Base-by-base conservation (phyloP, 2,329 filamentous ascomycete genomes). In the Hortaea werneckii region DNA sequence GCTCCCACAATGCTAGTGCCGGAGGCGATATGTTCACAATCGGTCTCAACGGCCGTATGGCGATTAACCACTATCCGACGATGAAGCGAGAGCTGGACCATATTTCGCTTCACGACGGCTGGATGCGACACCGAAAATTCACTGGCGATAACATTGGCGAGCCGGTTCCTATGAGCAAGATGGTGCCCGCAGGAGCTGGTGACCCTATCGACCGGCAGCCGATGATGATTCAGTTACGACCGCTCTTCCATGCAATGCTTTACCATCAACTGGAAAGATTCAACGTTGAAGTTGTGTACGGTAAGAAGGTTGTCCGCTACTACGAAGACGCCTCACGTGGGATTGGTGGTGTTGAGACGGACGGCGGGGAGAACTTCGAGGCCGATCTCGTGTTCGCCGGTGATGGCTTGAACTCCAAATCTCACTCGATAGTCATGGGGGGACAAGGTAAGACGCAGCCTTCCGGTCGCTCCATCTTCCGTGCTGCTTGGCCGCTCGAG, bases 381-480 rank as follows among this genome's bases (percentile, higher is more conserved):
- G 46, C 46, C n/a, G 43, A 51, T 40, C 39, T 50, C 29, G 44
- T 50, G 29, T 42, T 51, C n/a, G 49, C 49, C 38, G 49, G 47
- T 13, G 49, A 51, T 37, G 49, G 49, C n/a, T 37, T 49, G n/a
- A 7, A 39, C 29, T 49, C 43, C 9, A 4, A 43, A 10, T 45
- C 46, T 6, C 38, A 43, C 7, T 27, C 32, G 11, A n/a, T 49
- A 9, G 43, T 49, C 3, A 28, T 46, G 7, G 46, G 46, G 2
- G 40, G 43, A 10, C 32, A 45, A 28, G 28, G 45, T 35, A 44
- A 50, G 45, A 35, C 50, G 40, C 50, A 41, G 10, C 50, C 52
- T 2, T 56, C 50, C 29, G 55, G 55, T 27, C 43, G 49, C 27
- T 53, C 52, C 28, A 50, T 57, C 35, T 54, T 52, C 12, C 45